phyloP scores from a whole-genome alignment of 2,329 filamentous ascomycete genomes.

The Capronia coronata region DNA sequence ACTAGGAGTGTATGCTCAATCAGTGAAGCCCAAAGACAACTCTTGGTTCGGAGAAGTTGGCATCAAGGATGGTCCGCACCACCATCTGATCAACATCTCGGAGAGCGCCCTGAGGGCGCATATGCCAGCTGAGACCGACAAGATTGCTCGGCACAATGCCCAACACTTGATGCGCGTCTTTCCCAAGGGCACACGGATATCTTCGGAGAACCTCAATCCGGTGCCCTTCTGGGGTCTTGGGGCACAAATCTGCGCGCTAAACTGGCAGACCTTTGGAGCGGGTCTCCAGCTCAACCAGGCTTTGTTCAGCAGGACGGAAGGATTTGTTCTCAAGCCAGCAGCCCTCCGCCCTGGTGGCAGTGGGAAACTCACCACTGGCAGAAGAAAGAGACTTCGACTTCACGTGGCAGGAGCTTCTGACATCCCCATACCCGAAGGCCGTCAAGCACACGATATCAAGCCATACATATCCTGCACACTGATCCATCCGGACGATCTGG shows the following conservation, averaged over 20 bases:
- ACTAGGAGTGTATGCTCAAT: conserved; percentile 28
- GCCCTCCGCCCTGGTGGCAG: conserved; percentile 19
- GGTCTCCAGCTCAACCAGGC: conserved; percentile 28
- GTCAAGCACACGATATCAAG: conserved; percentile 23
- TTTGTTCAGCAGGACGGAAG: conserved; percentile 26
- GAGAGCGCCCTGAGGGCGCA: conserved; percentile 22
- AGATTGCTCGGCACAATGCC: conserved; percentile 24
- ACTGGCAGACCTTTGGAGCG: conserved; percentile 28
- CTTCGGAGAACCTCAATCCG: conserved; percentile 26
- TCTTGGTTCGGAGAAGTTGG: conserved; percentile 24
- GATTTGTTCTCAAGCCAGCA: conserved; percentile 26
- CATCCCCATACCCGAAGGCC: conserved; percentile 22
- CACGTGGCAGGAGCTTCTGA: conserved; percentile 25
- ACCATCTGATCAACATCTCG: conserved; percentile 27
- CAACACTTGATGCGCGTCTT: conserved; percentile 28
- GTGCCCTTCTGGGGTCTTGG: conserved; percentile 26
- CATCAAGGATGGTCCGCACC: conserved; percentile 20
- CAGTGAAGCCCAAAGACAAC: conserved; percentile 26
- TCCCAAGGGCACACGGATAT: conserved; percentile 27
- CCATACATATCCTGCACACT: conserved; percentile 28
- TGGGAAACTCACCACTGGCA: conserved; percentile 14
- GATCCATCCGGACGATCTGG: conserved; percentile 21
- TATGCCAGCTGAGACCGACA: conserved; percentile 17
- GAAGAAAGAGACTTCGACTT: conserved; percentile 21
- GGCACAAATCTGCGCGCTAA: conserved; percentile 27